Percentiles rank a stretch among this genome's conserved stretches.
phyloP scores from a whole-genome alignment of 805 yeast genomes.

The Hanseniaspora lachancei region DNA sequence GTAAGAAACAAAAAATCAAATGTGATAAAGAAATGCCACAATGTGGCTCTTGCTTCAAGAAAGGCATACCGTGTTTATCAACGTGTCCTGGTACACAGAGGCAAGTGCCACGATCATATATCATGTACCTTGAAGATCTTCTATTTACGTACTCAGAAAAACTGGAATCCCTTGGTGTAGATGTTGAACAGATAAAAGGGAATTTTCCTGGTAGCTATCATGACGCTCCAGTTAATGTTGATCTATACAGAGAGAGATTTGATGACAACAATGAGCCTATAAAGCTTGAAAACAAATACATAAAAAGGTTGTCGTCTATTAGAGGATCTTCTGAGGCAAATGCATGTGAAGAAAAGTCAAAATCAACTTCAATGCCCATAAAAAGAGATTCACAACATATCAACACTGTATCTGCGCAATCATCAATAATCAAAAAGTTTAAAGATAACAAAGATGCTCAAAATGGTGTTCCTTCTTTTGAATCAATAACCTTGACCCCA shows the following conservation, averaged over 20 bases:
- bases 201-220: constrained; percentile 22
- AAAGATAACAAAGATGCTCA: neutral
- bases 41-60: constrained; percentile 7
- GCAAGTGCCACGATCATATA: constrained; percentile 69
- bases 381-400: neutral
- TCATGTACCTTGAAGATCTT: constrained; percentile 56
- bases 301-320: constrained; percentile 18
- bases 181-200: constrained; percentile 19
- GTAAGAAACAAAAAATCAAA: constrained; percentile 9
- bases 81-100: constrained; percentile 81
- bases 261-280: constrained; percentile 17
- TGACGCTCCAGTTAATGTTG: constrained; percentile 22
- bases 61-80: constrained; percentile 52
- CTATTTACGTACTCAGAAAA: constrained; percentile 43
- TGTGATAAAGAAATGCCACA: constrained; percentile 12
- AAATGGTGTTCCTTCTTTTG: neutral
- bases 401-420: neutral
- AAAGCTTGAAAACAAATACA: constrained; percentile 19
- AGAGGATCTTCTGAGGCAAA: constrained; percentile 1
- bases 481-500: constrained; percentile 2
- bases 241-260: constrained; percentile 17
- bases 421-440: neutral
- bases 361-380: neutral
- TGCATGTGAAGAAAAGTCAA: neutral
- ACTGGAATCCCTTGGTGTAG: constrained; percentile 34